Conservation (phyloP, 352 stramenopile species). For the Phytophthora vignae region DNA sequence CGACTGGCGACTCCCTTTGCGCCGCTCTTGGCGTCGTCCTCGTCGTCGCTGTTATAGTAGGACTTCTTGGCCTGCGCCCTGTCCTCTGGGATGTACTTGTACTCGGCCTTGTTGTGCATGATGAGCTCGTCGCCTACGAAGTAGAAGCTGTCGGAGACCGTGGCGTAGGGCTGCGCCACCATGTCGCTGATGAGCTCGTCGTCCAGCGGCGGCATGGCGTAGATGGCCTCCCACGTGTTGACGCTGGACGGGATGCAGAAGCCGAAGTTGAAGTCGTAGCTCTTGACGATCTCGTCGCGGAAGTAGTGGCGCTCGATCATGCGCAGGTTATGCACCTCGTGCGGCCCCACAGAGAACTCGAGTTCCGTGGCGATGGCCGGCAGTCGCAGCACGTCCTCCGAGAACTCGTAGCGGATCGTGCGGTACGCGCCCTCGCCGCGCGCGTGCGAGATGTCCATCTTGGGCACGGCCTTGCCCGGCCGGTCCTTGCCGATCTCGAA, state of each 20-base stretch:
- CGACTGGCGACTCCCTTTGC: conserved; percentile 48
- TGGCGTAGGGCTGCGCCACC: conserved; percentile 94
- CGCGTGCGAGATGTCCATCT: conserved; percentile 86
- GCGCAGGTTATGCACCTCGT: conserved; percentile 91
- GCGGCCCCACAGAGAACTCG: conserved; percentile 93
- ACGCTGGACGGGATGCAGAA: conserved; percentile 96
- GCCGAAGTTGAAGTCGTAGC: conserved; percentile 96
- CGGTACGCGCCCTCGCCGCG: conserved; percentile 91
- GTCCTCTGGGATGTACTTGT: conserved; percentile 95
- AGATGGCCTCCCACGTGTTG: conserved; percentile 97
- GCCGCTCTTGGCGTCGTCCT: conserved; percentile 70
- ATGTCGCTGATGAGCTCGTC: conserved; percentile 96
- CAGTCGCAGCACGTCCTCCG: conserved; percentile 92
- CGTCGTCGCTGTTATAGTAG: conserved; percentile 90
- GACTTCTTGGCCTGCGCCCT: conserved; percentile 91
- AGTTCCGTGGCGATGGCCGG: conserved; percentile 91
- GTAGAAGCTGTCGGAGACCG: conserved; percentile 96
- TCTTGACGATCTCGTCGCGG: conserved; percentile 94
- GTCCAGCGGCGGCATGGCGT: conserved; percentile 93
- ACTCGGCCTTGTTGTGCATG: conserved; percentile 96
- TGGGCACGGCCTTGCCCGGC: conserved; percentile 73
- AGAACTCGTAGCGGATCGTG: conserved; percentile 96
- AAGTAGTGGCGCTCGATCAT: conserved; percentile 99
- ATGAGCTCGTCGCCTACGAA: conserved; percentile 96
- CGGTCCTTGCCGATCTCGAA: conserved; percentile 93